Conservation (phyloP, 2,329 filamentous ascomycete species). For the Fusarium anguioides region DNA sequence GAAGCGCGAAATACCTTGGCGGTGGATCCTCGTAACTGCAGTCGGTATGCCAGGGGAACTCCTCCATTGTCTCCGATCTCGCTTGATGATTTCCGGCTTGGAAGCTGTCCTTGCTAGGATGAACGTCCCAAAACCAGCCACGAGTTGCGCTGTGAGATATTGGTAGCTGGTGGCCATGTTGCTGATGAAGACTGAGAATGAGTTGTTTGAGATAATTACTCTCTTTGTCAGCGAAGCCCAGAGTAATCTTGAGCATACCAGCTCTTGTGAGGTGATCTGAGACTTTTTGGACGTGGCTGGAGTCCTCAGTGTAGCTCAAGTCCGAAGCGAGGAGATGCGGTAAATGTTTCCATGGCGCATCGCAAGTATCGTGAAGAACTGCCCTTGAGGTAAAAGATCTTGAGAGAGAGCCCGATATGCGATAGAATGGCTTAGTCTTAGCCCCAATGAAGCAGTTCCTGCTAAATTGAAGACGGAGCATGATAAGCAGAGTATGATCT, state of each 20-base stretch:
- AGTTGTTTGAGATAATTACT: constrained; percentile 52
- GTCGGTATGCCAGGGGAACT: constrained; percentile 59
- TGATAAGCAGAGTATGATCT: no score
- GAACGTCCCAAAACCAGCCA: constrained; percentile 59
- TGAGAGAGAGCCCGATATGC: no score
- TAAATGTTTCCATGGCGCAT: no score
- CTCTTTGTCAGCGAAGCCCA: constrained; percentile 48
- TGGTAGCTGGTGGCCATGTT: constrained; percentile 52
- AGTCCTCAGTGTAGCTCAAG: no score
- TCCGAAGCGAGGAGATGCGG: no score
- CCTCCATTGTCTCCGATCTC: constrained; percentile 55
- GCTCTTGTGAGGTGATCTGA: constrained; percentile 23
- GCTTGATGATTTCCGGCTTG: constrained; percentile 50
- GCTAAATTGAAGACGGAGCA: no score
- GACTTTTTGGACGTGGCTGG: constrained; percentile 30
- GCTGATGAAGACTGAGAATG: constrained; percentile 48
- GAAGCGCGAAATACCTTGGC: constrained; percentile 55
- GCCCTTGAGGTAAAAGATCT: no score
- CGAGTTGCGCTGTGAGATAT: constrained; percentile 54
- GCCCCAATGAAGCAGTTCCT: no score
- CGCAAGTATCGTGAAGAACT: no score
- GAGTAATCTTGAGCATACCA: constrained; percentile 52
- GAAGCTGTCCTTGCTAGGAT: constrained; percentile 45
- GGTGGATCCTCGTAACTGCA: constrained; percentile 55
- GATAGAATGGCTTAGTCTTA: no score